A percentile compares a stretch with the other conserved stretches of the same genome.
These are phyloP conservation scores for Amylostereum areolatum DNA, from an alignment of 1,284 basidiomycete genomes.

Conservation along the genomic window DNA sequence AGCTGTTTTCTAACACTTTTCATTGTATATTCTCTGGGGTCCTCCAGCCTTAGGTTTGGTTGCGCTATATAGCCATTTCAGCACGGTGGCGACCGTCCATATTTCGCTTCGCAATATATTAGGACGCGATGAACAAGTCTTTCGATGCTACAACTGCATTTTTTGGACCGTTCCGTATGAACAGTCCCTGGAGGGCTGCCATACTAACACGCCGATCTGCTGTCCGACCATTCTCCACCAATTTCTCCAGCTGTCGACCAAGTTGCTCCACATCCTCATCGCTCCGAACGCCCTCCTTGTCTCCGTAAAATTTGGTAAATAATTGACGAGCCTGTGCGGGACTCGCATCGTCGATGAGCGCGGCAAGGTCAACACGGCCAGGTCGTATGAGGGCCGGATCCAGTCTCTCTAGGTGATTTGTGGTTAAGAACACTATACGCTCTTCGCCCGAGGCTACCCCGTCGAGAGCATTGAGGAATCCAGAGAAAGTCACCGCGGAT, in stretches of 20 bases:
- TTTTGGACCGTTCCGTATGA: slow-evolving; percentile 70
- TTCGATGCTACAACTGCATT: slow-evolving; percentile 56
- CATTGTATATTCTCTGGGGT: slow-evolving; percentile 11
- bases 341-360: slow-evolving; percentile 85
- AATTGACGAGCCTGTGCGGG: slow-evolving; percentile 76
- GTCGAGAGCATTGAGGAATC: slow-evolving; percentile 94
- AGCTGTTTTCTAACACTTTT: slow-evolving; percentile 47
- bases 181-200: slow-evolving; percentile 90
- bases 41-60: no score
- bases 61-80: no score
- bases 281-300: slow-evolving; percentile 20
- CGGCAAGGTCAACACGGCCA: slow-evolving; percentile 86
- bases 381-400: slow-evolving; percentile 94
- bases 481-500: slow-evolving; percentile 95
- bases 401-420: slow-evolving; percentile 84
- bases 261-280: slow-evolving; percentile 39
- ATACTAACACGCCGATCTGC: slow-evolving; percentile 73
- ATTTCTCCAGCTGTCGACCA: slow-evolving; percentile 43
- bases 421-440: slow-evolving; percentile 98
- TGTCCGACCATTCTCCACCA: slow-evolving; percentile 47
- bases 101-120: slow-evolving; percentile 7
- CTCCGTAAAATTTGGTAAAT: slow-evolving; percentile 82
- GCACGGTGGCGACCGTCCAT: no score
- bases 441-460: slow-evolving; percentile 97
- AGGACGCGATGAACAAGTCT: slow-evolving; percentile 39